A percentile compares a stretch with the other conserved stretches of the same genome.
Conservation (phyloP, 2,329 filamentous ascomycete species). For the Fusarium proliferatum region DNA sequence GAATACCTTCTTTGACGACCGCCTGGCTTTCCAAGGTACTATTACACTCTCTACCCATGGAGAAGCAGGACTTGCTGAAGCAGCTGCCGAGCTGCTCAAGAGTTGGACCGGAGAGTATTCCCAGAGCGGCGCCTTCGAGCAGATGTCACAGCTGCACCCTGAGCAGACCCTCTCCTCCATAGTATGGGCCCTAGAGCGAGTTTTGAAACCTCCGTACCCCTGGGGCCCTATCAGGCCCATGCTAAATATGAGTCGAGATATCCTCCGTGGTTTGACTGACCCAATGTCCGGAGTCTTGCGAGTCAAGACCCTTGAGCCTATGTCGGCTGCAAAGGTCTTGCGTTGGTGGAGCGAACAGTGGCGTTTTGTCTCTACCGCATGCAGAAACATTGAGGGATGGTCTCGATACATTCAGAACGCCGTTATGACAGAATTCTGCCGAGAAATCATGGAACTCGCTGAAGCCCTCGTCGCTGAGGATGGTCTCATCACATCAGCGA, state of each 20-base stretch:
- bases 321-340: conserved; percentile 74
- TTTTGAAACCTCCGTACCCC: conserved; percentile 53
- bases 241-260: conserved; percentile 66
- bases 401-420: conserved; percentile 78
- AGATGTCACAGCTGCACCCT: conserved; percentile 54
- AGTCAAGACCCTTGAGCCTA: conserved; percentile 64
- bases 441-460: conserved; percentile 94
- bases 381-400: conserved; percentile 86
- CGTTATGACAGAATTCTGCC: conserved; percentile 90
- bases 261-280: conserved; percentile 68
- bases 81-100: conserved; percentile 85
- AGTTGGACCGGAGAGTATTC: conserved; percentile 76
- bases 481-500: conserved; percentile 80
- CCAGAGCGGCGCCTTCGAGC: conserved; percentile 54
- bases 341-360: conserved; percentile 88
- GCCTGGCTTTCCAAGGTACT: conserved; percentile 76
- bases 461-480: conserved; percentile 88
- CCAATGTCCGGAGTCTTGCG: conserved; percentile 66
- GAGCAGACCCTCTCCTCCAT: conserved; percentile 58
- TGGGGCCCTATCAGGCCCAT: conserved; percentile 70
- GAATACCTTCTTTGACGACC: conserved; percentile 74
- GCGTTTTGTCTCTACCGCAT: conserved; percentile 83
- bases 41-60: conserved; percentile 85
- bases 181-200: conserved; percentile 54
- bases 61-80: conserved; percentile 81